phyloP scores from a whole-genome alignment of 129 eudicot species.

The Arctium lappa region DNA sequence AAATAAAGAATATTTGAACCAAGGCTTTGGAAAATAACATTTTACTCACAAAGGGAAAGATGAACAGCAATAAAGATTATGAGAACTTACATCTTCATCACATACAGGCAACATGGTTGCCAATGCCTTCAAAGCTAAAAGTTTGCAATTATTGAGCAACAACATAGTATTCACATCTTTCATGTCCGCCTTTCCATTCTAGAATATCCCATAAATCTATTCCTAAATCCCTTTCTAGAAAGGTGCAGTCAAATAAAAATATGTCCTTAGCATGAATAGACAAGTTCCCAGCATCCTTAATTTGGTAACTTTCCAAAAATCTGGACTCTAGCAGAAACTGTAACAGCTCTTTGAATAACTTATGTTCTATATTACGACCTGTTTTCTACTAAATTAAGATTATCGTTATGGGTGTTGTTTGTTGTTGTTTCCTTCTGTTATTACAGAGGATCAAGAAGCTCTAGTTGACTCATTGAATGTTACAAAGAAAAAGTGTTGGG shows the following conservation, averaged over 20 bases:
- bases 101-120: conserved; percentile 45
- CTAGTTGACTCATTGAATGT: too few relatives aligned
- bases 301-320: conserved; percentile 50
- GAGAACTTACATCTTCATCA: conserved; percentile 59
- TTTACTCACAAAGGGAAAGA: background rate
- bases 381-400: too few relatives aligned
- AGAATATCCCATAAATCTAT: conserved; percentile 65
- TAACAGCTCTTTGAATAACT: conserved; percentile 62
- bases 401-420: too few relatives aligned
- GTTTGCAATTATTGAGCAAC: conserved; percentile 54
- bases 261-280: conserved; percentile 28
- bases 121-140: conserved; percentile 62
- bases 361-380: conserved; percentile 74
- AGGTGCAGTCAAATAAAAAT: conserved; percentile 49
- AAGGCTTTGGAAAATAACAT: background rate
- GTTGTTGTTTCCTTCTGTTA: too few relatives aligned
- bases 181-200: conserved; percentile 57
- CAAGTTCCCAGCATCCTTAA: conserved; percentile 39
- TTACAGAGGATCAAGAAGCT: too few relatives aligned
- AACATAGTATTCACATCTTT: conserved; percentile 59
- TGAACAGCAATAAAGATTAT: background rate
- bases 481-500: too few relatives aligned
- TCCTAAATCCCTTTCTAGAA: conserved; percentile 66
- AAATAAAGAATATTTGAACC: background rate
- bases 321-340: conserved; percentile 55